phyloP scores from a whole-genome alignment of 306 rosid genomes.

The Cicer cuneatum region DNA sequence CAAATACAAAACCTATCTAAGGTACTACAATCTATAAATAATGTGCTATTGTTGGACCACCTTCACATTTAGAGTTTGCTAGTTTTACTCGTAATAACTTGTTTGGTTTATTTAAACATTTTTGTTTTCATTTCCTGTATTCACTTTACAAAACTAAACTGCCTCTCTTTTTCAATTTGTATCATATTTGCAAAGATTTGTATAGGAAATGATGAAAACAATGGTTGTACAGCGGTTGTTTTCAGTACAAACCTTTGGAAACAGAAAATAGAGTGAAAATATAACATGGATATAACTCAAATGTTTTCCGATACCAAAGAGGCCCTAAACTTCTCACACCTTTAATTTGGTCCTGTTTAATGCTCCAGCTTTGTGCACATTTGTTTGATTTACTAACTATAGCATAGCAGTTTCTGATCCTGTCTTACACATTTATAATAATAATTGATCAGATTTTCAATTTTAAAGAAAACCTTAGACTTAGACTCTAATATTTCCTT shows the following conservation, averaged over 20 bases:
- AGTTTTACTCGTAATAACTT: not conserved
- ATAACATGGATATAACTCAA: not conserved
- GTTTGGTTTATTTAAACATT: not conserved
- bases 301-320: not conserved
- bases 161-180: not conserved
- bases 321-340: constrained; percentile 3
- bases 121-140: not conserved
- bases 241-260: not conserved
- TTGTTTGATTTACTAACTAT: constrained; percentile 30
- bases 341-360: constrained; percentile 10
- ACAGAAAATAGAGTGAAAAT: not conserved
- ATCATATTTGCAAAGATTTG: not conserved
- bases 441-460: not conserved
- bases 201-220: not conserved
- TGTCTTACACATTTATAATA: not conserved
- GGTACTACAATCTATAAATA: constrained; percentile 52
- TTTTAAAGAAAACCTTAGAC: not conserved
- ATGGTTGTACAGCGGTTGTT: constrained; percentile 1
- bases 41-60: not conserved
- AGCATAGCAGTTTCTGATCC: not conserved
- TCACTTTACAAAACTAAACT: constrained; percentile 1
- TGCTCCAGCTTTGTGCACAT: not conserved
- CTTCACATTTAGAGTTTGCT: constrained; percentile 11
- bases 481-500: constrained; percentile 28
- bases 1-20: constrained; percentile 82